Base-by-base conservation (phyloP, 345 rosid species). In the Acer yangbiense region DNA sequence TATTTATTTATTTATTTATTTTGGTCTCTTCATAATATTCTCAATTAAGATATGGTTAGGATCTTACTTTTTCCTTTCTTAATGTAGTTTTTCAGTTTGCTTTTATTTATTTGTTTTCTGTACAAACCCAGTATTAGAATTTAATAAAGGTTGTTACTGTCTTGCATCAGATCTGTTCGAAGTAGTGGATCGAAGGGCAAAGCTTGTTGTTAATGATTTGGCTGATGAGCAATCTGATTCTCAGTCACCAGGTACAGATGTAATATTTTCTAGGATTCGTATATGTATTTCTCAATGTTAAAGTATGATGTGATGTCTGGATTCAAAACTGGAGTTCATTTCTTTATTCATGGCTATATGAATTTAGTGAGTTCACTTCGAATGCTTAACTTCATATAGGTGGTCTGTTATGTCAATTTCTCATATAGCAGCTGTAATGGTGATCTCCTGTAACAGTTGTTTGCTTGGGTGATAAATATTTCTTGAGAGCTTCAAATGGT, bases 151-250 rank as follows among this genome's bases (percentile, higher is more conserved):
- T 41, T 18, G 3, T 55, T 76, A 44, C 67, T 74, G 12, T 75
- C 46, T 43, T 84, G 68, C 77, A 32, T 52, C 82, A 96, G 99
- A 91, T 91, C 86, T 96, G 78, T 90, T 96, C 77, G 98, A 96
- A 89, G 97, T 90, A 71, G 98, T 97, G 73, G 99, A 97, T 84
- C 94, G 98, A 75, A 84, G 95, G 77, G 99, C 99, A 39, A 97
- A 97, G 90, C 89, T 92, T 80, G 99, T 94, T 68, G 99, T 89
- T 68, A 86, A 82, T 80, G 98, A 96, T 67, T 83, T 88, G 78
- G 83, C 95, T 2, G 99, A 97, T 73, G 99, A 97, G 74, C 92
- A 91, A 75, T 79, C 84, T 14, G 91, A 83, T 78, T 73, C 77
- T 79, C 96, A 82, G 78, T 71, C 86, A 69, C 76, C 90, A 81